These are phyloP conservation scores for Neofusicoccum parvum DNA, from an alignment of 2,329 filamentous ascomycete genomes.

Conservation along the genomic window DNA sequence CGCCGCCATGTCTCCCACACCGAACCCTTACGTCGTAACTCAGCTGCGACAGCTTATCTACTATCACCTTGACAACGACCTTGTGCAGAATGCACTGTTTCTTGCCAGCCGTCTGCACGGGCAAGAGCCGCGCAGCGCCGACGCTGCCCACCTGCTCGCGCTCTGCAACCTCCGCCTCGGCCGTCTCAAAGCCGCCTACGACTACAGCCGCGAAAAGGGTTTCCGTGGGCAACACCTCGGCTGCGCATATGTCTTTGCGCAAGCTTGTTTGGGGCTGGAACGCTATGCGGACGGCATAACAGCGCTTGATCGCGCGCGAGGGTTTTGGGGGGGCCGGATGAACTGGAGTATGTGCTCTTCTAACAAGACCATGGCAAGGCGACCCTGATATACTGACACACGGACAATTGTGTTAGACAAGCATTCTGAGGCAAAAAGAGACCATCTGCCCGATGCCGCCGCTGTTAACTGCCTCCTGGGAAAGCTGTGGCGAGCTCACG, in stretches of 20 bases:
- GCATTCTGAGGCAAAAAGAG: slow-evolving; percentile 75
- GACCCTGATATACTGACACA: not conserved
- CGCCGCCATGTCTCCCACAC: slow-evolving; percentile 53
- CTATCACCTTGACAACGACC: slow-evolving; percentile 84
- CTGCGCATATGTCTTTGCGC: slow-evolving; percentile 89
- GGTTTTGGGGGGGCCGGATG: slow-evolving; percentile 74
- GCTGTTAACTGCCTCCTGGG: slow-evolving; percentile 82
- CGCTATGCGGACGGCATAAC: slow-evolving; percentile 78
- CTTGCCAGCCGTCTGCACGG: slow-evolving; percentile 84
- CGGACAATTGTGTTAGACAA: slow-evolving; percentile 49
- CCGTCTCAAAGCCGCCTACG: slow-evolving; percentile 82
- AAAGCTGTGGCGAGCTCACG: slow-evolving; percentile 81
- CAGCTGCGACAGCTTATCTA: slow-evolving; percentile 68
- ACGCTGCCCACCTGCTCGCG: slow-evolving; percentile 80
- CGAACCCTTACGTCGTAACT: slow-evolving; percentile 56
- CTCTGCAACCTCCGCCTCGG: slow-evolving; percentile 83
- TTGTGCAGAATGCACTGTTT: slow-evolving; percentile 88
- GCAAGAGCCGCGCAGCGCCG: slow-evolving; percentile 77
- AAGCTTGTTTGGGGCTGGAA: slow-evolving; percentile 79
- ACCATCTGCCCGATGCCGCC: slow-evolving; percentile 78
- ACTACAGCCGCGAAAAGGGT: slow-evolving; percentile 72
- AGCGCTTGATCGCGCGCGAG: slow-evolving; percentile 79
- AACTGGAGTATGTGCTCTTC: slow-evolving; percentile 69
- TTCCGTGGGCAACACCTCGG: slow-evolving; percentile 76
- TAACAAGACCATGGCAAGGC: not conserved